Base-by-base conservation (phyloP, 1,139 yeast species). In the Suhomyces kunorum region DNA sequence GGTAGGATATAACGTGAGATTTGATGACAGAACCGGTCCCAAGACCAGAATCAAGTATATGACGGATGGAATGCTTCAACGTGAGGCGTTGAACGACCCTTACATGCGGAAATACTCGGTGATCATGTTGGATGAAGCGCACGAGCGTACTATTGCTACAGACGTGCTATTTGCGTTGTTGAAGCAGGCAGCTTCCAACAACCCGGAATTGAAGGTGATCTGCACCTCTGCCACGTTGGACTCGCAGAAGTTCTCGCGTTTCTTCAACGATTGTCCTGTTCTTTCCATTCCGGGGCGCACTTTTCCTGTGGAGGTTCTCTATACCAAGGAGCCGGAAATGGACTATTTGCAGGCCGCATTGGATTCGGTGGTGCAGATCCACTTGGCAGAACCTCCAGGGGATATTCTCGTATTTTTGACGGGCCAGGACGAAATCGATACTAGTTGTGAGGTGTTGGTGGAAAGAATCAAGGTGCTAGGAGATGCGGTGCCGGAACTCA, bases 151-250 rank as follows among this genome's bases (percentile, higher is more conserved):
- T 0, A 80, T 92, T 32, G 87, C 97, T 0, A 92, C 98, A 0
- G 98, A 92, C 70, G 87, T 92, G 4, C 65, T 92, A 25, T 89
- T 92, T 71, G 95, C 95, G 0, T 65, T 92, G 34, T 64, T 92
- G 46, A 86, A 89, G 52, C 74, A 83, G 46, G 95, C 96, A 0
- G 77, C 83, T 0, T 53, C 58, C 13, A 64, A 78, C 34, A 79
- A 94, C 43, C 95, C 96, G 0, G 81, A 84, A 40, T 64, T 92
- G 42, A 83, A 83, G 54, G 71, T 90, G 4, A 83, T 92, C 38
- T 82, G 89, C 6, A 89, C 98, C 0, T 90, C 97, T 2, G 98
- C 98, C 1, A 90, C 98, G 0, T 70, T 90, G 38, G 96, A 92
- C 58, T 80, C 97, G 0, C 76, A 71, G 13, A 87, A 87, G 61